A percentile compares a stretch with the other conserved stretches of the same genome.
These are phyloP conservation scores for Verticillium nubilum DNA, from an alignment of 2,329 filamentous ascomycete genomes.

Conservation along the genomic window DNA sequence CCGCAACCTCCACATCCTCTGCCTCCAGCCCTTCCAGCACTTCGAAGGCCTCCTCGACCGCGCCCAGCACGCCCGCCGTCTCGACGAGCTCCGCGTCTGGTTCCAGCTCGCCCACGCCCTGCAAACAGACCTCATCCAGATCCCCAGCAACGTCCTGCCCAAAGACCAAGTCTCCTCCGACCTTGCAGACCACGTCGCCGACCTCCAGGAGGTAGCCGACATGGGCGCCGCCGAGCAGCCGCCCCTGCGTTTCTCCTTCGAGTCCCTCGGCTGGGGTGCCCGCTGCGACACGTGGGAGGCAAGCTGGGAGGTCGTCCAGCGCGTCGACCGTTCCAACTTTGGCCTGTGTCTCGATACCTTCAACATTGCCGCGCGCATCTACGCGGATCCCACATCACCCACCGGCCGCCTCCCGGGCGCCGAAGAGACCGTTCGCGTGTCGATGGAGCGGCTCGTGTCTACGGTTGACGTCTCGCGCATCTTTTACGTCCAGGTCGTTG, in stretches of 20 bases:
- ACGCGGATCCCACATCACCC: conserved; percentile 57
- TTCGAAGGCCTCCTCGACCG: conserved; percentile 70
- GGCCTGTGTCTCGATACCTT: conserved; percentile 75
- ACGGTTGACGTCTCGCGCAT: conserved; percentile 58
- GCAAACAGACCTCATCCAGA: conserved; percentile 65
- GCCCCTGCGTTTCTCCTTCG: conserved; percentile 64
- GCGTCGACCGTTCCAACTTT: conserved; percentile 65
- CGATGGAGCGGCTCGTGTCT: conserved; percentile 47
- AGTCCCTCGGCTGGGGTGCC: conserved; percentile 69
- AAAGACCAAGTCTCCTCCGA: conserved; percentile 36
- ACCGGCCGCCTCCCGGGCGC: conserved; percentile 37
- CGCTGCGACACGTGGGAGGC: conserved; percentile 66
- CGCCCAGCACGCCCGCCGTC: conserved; percentile 45
- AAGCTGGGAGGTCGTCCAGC: conserved; percentile 62
- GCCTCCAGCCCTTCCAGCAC: conserved; percentile 71
- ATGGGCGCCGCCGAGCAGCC: conserved; percentile 53
- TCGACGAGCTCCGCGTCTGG: conserved; percentile 65
- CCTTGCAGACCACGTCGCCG: conserved; percentile 50
- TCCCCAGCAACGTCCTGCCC: conserved; percentile 67
- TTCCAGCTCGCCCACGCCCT: conserved; percentile 59
- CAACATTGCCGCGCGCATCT: conserved; percentile 68
- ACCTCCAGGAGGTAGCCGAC: conserved; percentile 62
- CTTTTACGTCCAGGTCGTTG: conserved; percentile 73
- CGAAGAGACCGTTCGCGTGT: conserved; percentile 47
- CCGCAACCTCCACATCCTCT: conserved; percentile 54